Conservation (phyloP, 1,284 basidiomycete genomes). For the Blastosporella zonata region DNA sequence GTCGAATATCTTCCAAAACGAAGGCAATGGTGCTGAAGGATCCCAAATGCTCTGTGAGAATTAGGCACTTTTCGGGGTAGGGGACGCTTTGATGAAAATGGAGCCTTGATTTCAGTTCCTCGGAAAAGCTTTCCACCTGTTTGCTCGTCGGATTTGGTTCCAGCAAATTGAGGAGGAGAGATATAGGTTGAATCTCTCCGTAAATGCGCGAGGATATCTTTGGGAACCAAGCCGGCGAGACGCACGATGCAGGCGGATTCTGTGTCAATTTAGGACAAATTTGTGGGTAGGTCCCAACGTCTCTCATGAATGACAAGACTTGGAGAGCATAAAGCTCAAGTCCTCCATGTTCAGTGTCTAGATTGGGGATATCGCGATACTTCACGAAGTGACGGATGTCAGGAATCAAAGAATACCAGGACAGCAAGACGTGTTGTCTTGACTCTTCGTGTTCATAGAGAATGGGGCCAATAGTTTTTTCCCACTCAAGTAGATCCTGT, state of each 20-base stretch:
- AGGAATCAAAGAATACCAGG: constrained; percentile 9
- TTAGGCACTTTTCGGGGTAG: not conserved
- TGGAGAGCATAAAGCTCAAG: constrained; percentile 7
- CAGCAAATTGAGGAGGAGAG: constrained; percentile 1
- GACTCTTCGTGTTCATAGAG: not conserved
- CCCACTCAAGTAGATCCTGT: constrained; percentile 1
- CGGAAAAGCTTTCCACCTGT: constrained; percentile 1
- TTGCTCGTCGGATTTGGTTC: not conserved
- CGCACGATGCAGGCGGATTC: not conserved
- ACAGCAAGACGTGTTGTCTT: not conserved
- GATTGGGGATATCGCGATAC: not conserved
- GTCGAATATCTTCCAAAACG: constrained; percentile 6
- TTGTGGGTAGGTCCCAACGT: not conserved
- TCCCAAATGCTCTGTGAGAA: constrained; percentile 4
- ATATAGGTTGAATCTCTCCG: constrained; percentile 5
- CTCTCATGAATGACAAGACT: constrained; percentile 4
- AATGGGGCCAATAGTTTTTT: not conserved
- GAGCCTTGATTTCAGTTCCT: not conserved
- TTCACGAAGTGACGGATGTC: not conserved
- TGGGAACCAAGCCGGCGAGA: not conserved
- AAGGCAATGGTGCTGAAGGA: constrained; percentile 6
- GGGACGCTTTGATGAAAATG: not conserved
- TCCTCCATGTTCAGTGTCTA: not conserved
- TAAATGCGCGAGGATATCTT: not conserved
- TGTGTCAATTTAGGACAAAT: not conserved